A percentile compares a stretch with the other conserved stretches of the same genome.
Conservation (phyloP, 2,329 filamentous ascomycete species). For the Mycocentrospora acerina region DNA sequence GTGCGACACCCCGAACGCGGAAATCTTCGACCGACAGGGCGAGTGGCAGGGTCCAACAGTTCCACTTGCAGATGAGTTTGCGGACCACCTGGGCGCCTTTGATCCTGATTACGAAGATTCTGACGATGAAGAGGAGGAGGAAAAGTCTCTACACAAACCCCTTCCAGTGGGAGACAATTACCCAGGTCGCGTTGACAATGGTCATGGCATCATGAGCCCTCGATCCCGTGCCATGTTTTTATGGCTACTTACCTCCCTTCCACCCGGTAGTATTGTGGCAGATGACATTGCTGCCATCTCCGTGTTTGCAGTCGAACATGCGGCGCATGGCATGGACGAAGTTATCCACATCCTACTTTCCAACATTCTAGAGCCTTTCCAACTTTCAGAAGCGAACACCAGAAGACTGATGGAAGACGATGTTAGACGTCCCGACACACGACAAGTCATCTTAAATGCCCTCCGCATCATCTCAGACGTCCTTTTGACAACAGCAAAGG, state of each 20-base stretch:
- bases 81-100: slow-evolving; percentile 74
- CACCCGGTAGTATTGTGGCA: slow-evolving; percentile 71
- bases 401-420: slow-evolving; percentile 37
- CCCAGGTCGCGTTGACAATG: slow-evolving; percentile 27
- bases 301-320: slow-evolving; percentile 85
- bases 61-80: slow-evolving; percentile 77
- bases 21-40: slow-evolving; percentile 29
- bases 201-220: slow-evolving; percentile 30
- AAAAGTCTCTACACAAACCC: slow-evolving; percentile 23
- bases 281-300: slow-evolving; percentile 86
- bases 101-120: slow-evolving; percentile 52
- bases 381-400: slow-evolving; percentile 70
- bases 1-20: slow-evolving; percentile 51
- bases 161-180: slow-evolving; percentile 32
- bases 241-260: slow-evolving; percentile 80
- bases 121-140: slow-evolving; percentile 72
- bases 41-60: slow-evolving; percentile 76
- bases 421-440: slow-evolving; percentile 18
- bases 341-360: slow-evolving; percentile 84
- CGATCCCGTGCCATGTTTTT: slow-evolving; percentile 66
- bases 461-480: slow-evolving; percentile 82
- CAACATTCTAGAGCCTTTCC: slow-evolving; percentile 78
- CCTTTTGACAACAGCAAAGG: slow-evolving; percentile 60
- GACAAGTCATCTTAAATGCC: slow-evolving; percentile 50
- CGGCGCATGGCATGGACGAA: slow-evolving; percentile 81